Conservation (phyloP, 2,329 filamentous ascomycete genomes). For the Fusarium coffeatum region DNA sequence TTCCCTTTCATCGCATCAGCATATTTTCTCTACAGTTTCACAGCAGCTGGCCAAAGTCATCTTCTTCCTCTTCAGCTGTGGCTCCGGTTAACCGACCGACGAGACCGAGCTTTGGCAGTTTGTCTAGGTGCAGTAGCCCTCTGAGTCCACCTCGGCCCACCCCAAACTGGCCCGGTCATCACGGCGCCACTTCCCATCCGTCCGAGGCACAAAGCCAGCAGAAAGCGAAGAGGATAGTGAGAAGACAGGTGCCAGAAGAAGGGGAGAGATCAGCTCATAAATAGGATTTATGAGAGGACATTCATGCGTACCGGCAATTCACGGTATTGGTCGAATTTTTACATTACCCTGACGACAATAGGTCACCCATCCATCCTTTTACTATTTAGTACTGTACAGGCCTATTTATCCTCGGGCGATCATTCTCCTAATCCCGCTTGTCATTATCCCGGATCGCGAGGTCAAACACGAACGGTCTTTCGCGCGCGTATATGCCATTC, state of each 20-base stretch:
- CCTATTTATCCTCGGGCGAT: constrained; percentile 41
- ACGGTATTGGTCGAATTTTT: constrained; percentile 28
- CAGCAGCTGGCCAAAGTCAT: background rate
- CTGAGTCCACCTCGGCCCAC: constrained; percentile 42
- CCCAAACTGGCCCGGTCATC: constrained; percentile 22
- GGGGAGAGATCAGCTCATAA: constrained; percentile 29
- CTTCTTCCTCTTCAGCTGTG: constrained; percentile 3
- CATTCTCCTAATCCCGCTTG: constrained; percentile 40
- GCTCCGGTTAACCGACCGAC: constrained; percentile 30
- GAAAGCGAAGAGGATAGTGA: constrained; percentile 30
- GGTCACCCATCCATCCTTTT: constrained; percentile 15
- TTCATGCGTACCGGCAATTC: constrained; percentile 22
- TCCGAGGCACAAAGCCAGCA: constrained; percentile 38
- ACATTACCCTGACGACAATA: constrained; percentile 13
- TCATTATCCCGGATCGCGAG: constrained; percentile 42
- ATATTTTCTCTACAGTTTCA: background rate
- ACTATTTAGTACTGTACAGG: constrained; percentile 22
- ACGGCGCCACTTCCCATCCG: constrained; percentile 39
- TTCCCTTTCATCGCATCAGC: background rate
- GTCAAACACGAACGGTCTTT: constrained; percentile 33
- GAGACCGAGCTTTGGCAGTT: constrained; percentile 27
- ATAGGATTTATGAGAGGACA: constrained; percentile 7
- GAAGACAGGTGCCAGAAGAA: constrained; percentile 25
- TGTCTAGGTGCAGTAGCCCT: constrained; percentile 16
- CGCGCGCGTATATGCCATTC: constrained; percentile 21